phyloP scores from a whole-genome alignment of 305 asterid genomes.

The Euphrasia arctica region DNA sequence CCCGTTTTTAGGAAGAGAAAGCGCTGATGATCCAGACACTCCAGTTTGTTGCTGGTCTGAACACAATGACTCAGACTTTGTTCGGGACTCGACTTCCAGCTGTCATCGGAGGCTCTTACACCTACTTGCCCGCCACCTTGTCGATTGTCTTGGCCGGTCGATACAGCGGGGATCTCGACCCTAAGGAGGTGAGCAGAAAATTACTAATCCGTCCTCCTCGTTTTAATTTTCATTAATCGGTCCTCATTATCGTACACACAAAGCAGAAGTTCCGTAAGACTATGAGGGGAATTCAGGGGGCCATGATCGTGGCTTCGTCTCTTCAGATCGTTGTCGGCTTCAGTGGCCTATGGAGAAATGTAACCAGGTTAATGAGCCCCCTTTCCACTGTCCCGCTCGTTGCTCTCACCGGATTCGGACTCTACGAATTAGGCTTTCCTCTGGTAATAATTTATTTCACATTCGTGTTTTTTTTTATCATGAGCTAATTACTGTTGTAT shows the following conservation, averaged over 20 bases:
- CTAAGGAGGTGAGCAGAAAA: conserved; percentile 49
- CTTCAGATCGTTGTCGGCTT: conserved; percentile 88
- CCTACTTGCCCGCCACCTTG: conserved; percentile 81
- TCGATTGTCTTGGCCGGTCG: conserved; percentile 80
- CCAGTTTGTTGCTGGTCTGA: conserved; percentile 74
- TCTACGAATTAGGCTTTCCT: conserved; percentile 88
- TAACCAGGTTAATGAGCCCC: conserved; percentile 78
- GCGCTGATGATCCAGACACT: conserved; percentile 67
- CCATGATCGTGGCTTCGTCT: conserved; percentile 88
- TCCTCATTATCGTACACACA: background rate
- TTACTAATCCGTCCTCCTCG: background rate
- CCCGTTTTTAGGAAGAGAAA: conserved; percentile 46
- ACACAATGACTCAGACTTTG: conserved; percentile 62
- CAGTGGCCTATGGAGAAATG: conserved; percentile 90
- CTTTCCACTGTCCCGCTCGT: conserved; percentile 75
- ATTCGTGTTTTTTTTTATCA: background rate
- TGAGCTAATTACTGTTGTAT: background rate
- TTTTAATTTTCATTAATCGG: too few species aligned
- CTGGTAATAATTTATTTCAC: conserved; percentile 45
- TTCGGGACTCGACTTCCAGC: conserved; percentile 83
- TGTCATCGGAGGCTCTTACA: conserved; percentile 82
- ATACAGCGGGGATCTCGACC: conserved; percentile 48
- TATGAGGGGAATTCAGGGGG: conserved; percentile 89
- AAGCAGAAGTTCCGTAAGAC: conserved; percentile 64
- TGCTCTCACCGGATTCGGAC: conserved; percentile 84